Evolutionary conservation across 2,329 filamentous ascomycete genomes (phyloP), one percentile per base, ranked within the genome.

Genomic region (Cladosporium colombiae): DNA sequence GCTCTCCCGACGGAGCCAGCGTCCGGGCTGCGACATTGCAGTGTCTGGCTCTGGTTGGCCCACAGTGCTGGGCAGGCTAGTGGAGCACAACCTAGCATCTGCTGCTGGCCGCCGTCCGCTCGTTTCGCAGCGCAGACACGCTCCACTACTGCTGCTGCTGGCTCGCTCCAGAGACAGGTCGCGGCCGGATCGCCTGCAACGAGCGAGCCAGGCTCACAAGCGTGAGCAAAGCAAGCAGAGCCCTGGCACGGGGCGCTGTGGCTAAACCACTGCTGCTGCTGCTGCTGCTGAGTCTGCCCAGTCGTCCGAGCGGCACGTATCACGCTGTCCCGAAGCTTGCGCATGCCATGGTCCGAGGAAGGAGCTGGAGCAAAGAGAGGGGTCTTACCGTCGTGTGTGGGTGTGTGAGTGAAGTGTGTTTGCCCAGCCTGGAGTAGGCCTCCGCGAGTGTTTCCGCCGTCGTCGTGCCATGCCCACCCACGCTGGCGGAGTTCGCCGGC

Each of bases 41-140:
- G 55, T 44, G 55, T 56, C 63, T 44, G 63, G 40, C 55, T 65
- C 56, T 65, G 63, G 55, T 65, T 65, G 63, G 55, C 35, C 63
- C 53, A 55, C 56, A 52, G 55, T 46, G 63, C 56, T 65, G 63
- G 63, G 37, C 37, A 56, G 50, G 21, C 49, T 52, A 46, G 61
- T 56, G 61, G 61, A 63, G 61, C 61, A 40, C 23, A 23, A 37
- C 25, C 27, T 46, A 46, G 40, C 40, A 46, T 46, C 40, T 46
- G 27, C 52, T 55, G 52, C 52, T 55, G 14, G 52, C 52, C 27
- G 52, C 52, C 52, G 52, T 33, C 46, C 60, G 60, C 49, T 62
- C 49, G 49, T 62, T 53, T 62, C 58, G 58, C 58, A 61, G 40
- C 29, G 40, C 46, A 40, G 37, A 46, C 18, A 31, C 23, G 31